Conservation (phyloP, 2,329 filamentous ascomycete species). For the Aquanectria penicillioides region DNA sequence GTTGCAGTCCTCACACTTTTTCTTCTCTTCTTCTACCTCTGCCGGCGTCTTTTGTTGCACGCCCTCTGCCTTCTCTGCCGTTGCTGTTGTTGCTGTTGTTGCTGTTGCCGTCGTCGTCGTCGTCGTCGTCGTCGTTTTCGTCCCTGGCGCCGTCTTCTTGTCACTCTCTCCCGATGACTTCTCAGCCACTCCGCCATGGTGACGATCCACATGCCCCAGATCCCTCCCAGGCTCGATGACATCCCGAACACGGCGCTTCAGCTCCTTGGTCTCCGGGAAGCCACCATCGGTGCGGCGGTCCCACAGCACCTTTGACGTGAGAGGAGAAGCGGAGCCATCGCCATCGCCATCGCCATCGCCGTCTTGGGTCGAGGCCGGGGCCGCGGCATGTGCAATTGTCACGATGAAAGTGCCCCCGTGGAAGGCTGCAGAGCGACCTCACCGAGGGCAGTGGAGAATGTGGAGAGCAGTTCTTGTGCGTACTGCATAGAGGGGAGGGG, state of each 20-base stretch:
- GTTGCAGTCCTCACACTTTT: conserved; percentile 43
- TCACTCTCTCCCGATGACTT: too few relatives aligned
- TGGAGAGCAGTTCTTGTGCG: conserved; percentile 94
- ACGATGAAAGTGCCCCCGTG: conserved; percentile 88
- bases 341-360: conserved; percentile 14
- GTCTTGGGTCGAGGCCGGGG: conserved; percentile 32
- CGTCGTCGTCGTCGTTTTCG: neutral
- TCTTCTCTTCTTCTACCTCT: conserved; percentile 14
- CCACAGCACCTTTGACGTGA: conserved; percentile 77
- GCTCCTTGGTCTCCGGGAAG: conserved; percentile 92
- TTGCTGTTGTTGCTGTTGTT: neutral
- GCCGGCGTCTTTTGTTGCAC: conserved; percentile 17
- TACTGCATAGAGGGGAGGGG: conserved; percentile 63
- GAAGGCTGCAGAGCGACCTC: conserved; percentile 88
- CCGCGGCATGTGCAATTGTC: conserved; percentile 60
- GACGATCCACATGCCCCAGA: conserved; percentile 82
- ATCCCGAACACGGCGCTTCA: conserved; percentile 87
- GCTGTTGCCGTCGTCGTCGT: neutral
- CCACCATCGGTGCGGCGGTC: conserved; percentile 87
- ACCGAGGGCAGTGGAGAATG: conserved; percentile 84
- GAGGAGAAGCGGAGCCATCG: too few relatives aligned
- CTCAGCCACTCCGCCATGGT: conserved; percentile 42
- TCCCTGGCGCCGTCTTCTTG: too few relatives aligned
- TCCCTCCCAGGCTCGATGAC: conserved; percentile 81
- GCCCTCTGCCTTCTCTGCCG: conserved; percentile 1